Evolutionary conservation across 805 yeast species (phyloP), one percentile per base, ranked within the genome.

Genomic region (Pichia sporocuriosa): DNA sequence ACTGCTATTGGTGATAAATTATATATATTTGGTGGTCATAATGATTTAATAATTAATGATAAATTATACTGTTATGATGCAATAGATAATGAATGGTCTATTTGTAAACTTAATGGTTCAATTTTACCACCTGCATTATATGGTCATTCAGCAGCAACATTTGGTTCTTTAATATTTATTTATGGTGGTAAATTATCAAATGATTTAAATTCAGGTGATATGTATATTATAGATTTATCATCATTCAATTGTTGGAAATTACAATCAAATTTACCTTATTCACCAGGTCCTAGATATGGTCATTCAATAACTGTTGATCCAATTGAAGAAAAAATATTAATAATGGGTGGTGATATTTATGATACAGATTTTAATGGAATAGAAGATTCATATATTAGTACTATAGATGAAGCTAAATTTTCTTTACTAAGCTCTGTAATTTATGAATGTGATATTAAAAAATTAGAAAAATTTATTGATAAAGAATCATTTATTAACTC

Each of bases 281-380:
- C 71, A 29, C 95, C 96, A 1, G 84, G 89, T 34, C 78, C 93
- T 12, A 76, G 97, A 52, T 84, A 90, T 47, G 97, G 97, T 9
- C 98, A 93, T 62, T 78, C 95, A 7, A 66, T 90, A 63, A 79
- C 97, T 1, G 81, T 77, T 40, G 61, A 84, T 42, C 68, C 81
- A 37, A 74, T 70, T 21, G 76, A 75, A 46, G 77, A 85, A 54
- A 84, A 81, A 61, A 56, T 90, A 27, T 57, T 89, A 11, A 75
- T 90, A 13, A 81, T 94, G 84, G 98, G 98, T 33, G 97, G 98
- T 44, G 95, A 87, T 61, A 74, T 79, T 50, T 73, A 77, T 48
- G 90, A 84, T 43, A 77, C 75, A 41, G 71, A 75, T 52, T 55
- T 57, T 35, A 30, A 43, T 6, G 48, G 48, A 29, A 51, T 56